Conservation (phyloP, 2,329 filamentous ascomycete genomes). For the Penicillium thymicola region DNA sequence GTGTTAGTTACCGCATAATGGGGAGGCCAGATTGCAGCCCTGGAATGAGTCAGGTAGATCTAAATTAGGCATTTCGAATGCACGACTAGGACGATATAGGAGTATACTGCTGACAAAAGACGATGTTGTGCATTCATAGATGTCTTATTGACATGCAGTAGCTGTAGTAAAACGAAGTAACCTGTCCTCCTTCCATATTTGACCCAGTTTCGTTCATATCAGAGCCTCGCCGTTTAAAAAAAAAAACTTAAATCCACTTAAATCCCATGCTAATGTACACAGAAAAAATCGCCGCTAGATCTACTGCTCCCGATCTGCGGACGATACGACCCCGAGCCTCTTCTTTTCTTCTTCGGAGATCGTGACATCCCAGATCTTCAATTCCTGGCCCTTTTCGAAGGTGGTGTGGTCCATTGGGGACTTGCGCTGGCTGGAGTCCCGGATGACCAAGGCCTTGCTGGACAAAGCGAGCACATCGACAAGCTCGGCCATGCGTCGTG, state of each 20-base stretch:
- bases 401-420: constrained; percentile 42
- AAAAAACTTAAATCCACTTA: neutral
- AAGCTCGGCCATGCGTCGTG: constrained; percentile 69
- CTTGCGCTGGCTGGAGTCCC: constrained; percentile 39
- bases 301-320: neutral
- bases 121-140: neutral
- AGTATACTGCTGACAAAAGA: neutral
- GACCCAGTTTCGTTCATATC: constrained; percentile 3
- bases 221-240: constrained; percentile 5
- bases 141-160: constrained; percentile 2
- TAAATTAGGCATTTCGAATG: neutral
- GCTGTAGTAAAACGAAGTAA: constrained; percentile 1
- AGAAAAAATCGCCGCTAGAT: constrained; percentile 6
- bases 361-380: constrained; percentile 41
- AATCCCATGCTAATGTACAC: constrained; percentile 20
- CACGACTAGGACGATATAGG: neutral
- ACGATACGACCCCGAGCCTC: neutral
- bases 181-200: constrained; percentile 7
- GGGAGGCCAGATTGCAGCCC: neutral
- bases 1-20: too few species aligned
- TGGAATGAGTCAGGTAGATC: neutral
- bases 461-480: constrained; percentile 72
- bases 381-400: constrained; percentile 34
- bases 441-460: constrained; percentile 62
- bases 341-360: constrained; percentile 26